A percentile compares a stretch with the other conserved stretches of the same genome.
These are phyloP conservation scores for Populus euphratica DNA, from an alignment of 345 rosid genomes.

Conservation along the genomic window DNA sequence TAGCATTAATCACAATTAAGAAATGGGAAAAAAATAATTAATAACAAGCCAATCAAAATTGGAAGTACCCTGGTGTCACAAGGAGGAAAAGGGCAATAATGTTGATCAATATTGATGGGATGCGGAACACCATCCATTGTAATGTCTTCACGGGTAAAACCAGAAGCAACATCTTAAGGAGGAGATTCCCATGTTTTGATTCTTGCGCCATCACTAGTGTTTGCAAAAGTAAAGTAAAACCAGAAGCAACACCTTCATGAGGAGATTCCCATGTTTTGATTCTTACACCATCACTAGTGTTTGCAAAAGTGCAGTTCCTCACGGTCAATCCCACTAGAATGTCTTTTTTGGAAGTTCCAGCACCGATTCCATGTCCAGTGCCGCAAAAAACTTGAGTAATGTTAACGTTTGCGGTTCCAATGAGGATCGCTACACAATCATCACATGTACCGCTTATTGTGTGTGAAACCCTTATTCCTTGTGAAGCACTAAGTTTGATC, in stretches of 20 bases:
- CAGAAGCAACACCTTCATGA: background rate
- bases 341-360: background rate
- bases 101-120: background rate
- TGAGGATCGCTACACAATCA: background rate
- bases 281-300: background rate
- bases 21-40: background rate
- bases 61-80: conserved; percentile 15
- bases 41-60: background rate
- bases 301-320: background rate
- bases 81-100: conserved; percentile 4
- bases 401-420: background rate
- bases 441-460: background rate
- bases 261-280: background rate
- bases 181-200: too few relatives aligned
- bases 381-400: background rate
- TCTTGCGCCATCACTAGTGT: too few relatives aligned
- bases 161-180: too few relatives aligned
- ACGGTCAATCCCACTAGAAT: background rate
- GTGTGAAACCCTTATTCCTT: background rate
- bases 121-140: background rate
- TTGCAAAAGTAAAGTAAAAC: background rate
- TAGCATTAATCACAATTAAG: background rate
- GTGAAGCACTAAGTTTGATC: background rate
- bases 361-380: conserved; percentile 3
- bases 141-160: background rate